Base-by-base conservation (phyloP, 768 basidiomycete genomes). In the Fistulinella prunicolor region DNA sequence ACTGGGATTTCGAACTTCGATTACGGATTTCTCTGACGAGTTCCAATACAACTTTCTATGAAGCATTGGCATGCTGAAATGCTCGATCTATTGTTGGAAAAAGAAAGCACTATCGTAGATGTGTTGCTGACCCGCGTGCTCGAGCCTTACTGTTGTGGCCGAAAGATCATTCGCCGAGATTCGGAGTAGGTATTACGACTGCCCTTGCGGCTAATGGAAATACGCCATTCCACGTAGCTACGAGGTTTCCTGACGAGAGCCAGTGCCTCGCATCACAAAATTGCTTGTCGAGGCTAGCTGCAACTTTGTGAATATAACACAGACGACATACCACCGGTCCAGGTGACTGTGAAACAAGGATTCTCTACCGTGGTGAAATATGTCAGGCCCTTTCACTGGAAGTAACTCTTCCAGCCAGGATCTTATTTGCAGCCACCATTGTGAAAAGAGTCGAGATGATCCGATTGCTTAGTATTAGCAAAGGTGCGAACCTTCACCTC, bases 161-260 rank as follows among this genome's bases (percentile, higher is more conserved):
- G 8, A 1, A 2, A 12, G 0, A 3, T 6, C 9, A 1, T 19
- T 8, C 2, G 9, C 29, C 56, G 34, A 56, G 0, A 12, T 9
- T 9, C 9, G 0, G 5, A 16, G 0, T 4, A 56, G 54, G 13
- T 9, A 24, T 51, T 2, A 3, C 16, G 3, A 22, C 42, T 38
- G 26, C 35, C 0, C 1, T 54, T 12, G 28, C 42, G 8, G 7
- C 6, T 9, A 54, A 54, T 13, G 53, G 53, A 3, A 46, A 54
- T 20, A 47, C 53, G 4, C 53, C 38, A 1, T 28, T 54, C 0
- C 53, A 54, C 8, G 1, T 54, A 3, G 45, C 41, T 2, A 36
- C 47, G 34, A 37, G 7, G 23, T 2, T 44, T 6, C 21, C 29
- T 7, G 39, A 55, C 21, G 54, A 55, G 17, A 41, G 20, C 7